These are phyloP conservation scores for Leishmania arabica DNA, from an alignment of 208 protist genomes.

Conservation along the genomic window DNA sequence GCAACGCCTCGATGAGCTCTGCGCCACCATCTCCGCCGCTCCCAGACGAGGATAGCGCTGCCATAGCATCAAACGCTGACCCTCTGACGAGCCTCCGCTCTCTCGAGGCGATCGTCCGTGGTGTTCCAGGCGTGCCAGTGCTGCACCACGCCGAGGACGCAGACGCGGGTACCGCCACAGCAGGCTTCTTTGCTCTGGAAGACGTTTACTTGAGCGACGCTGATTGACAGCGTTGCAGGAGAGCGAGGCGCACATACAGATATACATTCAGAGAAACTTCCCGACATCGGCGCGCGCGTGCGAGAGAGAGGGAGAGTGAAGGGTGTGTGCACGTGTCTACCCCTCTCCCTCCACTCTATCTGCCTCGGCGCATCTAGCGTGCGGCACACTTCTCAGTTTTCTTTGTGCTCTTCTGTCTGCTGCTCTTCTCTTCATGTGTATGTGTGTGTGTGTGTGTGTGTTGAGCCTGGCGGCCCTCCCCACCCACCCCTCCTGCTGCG, in stretches of 20 bases:
- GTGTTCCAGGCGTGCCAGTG: too few species aligned
- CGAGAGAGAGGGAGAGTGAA: not conserved
- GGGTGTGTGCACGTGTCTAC: not conserved
- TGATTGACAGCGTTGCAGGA: conserved; percentile 4
- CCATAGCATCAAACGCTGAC: not conserved
- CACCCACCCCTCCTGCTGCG: too few species aligned
- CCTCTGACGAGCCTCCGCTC: not conserved
- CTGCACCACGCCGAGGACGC: not conserved
- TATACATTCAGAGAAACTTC: not conserved
- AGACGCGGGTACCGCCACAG: not conserved
- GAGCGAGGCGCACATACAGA: not conserved
- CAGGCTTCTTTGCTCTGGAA: conserved; percentile 17
- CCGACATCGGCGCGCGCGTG: too few species aligned
- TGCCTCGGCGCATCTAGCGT: not conserved
- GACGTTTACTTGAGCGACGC: conserved; percentile 29
- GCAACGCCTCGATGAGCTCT: not conserved
- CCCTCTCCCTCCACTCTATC: not conserved
- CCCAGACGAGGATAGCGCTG: not conserved
- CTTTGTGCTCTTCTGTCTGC: too few species aligned
- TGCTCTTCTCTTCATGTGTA: too few species aligned
- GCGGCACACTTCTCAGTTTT: too few species aligned
- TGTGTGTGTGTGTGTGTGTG: too few species aligned
- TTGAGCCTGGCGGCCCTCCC: too few species aligned
- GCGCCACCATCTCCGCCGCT: not conserved
- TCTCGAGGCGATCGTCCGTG: not conserved